Conservation (phyloP, 352 stramenopile genomes). For the Phytophthora idaei region DNA sequence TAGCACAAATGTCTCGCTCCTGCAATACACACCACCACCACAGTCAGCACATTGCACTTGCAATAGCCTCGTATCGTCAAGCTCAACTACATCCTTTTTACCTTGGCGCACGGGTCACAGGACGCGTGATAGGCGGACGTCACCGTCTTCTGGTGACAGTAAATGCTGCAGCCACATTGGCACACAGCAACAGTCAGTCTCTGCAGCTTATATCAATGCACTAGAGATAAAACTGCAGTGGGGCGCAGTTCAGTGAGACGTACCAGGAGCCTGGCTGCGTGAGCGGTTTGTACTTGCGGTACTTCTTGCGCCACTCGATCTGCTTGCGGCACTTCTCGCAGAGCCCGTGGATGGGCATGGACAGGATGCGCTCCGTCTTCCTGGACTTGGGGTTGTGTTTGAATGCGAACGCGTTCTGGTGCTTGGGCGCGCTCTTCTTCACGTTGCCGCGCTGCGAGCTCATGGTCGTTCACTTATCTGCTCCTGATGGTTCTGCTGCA, state of each 20-base stretch:
- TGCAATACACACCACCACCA: constrained; percentile 3
- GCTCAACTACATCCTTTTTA: constrained; percentile 12
- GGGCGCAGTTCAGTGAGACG: constrained; percentile 6
- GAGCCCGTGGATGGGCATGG: constrained; percentile 90
- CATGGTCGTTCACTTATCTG: constrained; percentile 49
- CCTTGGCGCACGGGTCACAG: constrained; percentile 91
- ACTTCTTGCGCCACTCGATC: constrained; percentile 99
- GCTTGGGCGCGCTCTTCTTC: constrained; percentile 90
- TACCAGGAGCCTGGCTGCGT: constrained; percentile 94
- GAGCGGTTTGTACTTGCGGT: constrained; percentile 98
- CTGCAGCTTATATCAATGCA: background rate
- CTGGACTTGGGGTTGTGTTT: constrained; percentile 98
- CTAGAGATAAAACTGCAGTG: background rate
- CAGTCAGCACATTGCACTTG: constrained; percentile 7
- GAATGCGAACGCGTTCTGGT: constrained; percentile 99
- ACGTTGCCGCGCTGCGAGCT: constrained; percentile 86
- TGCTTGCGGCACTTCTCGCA: constrained; percentile 95
- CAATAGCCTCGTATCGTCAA: background rate
- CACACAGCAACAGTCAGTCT: constrained; percentile 9
- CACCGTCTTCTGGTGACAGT: constrained; percentile 92
- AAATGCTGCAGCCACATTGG: constrained; percentile 66
- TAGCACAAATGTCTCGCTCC: constrained; percentile 88
- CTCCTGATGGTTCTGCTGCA: background rate
- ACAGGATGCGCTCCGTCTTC: constrained; percentile 95
- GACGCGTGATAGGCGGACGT: constrained; percentile 95